phyloP scores from a whole-genome alignment of 805 yeast genomes.

The Pichia scutulata region DNA sequence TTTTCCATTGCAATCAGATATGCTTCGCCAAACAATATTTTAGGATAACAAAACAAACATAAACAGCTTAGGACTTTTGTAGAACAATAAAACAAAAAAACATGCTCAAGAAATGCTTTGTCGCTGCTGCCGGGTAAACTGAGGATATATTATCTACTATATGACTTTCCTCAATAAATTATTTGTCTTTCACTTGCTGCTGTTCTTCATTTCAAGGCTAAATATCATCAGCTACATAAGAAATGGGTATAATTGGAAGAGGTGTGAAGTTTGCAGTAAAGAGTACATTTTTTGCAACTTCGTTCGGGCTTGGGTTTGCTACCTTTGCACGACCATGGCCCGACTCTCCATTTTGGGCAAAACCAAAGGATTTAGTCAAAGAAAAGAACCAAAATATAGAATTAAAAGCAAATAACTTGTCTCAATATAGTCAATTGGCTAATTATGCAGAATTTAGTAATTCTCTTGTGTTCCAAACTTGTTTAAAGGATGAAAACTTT shows the following conservation, averaged over 20 bases:
- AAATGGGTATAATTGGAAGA: conserved; percentile 1
- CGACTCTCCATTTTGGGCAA: conserved; percentile 10
- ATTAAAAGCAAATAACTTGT: not conserved
- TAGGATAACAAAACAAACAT: not conserved
- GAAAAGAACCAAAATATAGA: not conserved
- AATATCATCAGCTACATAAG: not conserved
- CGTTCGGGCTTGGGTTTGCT: conserved; percentile 26
- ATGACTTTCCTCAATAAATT: too few relatives aligned
- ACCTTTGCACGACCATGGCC: conserved; percentile 28
- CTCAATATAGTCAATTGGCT: not conserved
- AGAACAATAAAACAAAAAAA: not conserved
- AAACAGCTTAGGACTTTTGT: not conserved
- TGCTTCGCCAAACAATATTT: not conserved
- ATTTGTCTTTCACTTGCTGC: too few relatives aligned
- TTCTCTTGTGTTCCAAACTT: conserved; percentile 21
- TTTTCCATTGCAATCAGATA: not conserved
- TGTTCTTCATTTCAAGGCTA: too few relatives aligned
- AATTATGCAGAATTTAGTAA: not conserved
- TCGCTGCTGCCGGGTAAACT: not conserved
- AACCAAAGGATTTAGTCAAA: conserved; percentile 9
- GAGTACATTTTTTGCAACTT: conserved; percentile 10
- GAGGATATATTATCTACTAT: too few relatives aligned
- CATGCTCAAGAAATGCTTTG: not conserved
- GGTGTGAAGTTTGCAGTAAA: conserved; percentile 8
- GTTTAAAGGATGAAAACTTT: conserved; percentile 20